Conservation (phyloP, 495 filamentous ascomycete species). For the Trichoderma virens region DNA sequence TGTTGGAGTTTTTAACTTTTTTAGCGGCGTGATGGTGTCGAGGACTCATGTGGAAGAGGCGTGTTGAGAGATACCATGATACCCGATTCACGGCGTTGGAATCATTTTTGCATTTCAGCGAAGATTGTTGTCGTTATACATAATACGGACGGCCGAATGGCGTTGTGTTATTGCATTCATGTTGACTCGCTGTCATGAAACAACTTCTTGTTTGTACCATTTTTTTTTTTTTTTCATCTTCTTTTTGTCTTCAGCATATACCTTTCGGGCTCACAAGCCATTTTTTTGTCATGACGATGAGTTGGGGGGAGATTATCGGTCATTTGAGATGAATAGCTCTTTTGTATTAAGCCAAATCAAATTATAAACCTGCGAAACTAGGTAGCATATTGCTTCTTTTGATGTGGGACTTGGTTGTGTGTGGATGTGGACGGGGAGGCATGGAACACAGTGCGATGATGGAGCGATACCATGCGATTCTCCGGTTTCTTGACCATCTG, state of each 20-base stretch:
- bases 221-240: neutral
- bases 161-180: conserved; percentile 5
- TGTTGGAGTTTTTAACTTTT: neutral
- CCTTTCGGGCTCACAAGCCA: neutral
- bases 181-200: neutral
- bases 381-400: no score
- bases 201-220: neutral
- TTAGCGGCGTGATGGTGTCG: conserved; percentile 6
- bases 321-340: conserved; percentile 2
- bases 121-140: conserved; percentile 8
- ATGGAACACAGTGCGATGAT: no score
- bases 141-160: neutral
- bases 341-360: neutral
- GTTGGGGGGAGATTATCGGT: neutral
- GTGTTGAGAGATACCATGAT: conserved; percentile 8
- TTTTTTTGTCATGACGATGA: neutral
- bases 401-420: no score
- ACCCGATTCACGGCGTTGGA: conserved; percentile 4
- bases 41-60: conserved; percentile 2
- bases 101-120: conserved; percentile 4
- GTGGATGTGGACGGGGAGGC: no score
- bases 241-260: neutral
- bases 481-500: no score
- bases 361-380: neutral
- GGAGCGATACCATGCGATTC: no score